phyloP scores from a whole-genome alignment of 1,139 yeast genomes.

The Nakaseomyces glabratus region DNA sequence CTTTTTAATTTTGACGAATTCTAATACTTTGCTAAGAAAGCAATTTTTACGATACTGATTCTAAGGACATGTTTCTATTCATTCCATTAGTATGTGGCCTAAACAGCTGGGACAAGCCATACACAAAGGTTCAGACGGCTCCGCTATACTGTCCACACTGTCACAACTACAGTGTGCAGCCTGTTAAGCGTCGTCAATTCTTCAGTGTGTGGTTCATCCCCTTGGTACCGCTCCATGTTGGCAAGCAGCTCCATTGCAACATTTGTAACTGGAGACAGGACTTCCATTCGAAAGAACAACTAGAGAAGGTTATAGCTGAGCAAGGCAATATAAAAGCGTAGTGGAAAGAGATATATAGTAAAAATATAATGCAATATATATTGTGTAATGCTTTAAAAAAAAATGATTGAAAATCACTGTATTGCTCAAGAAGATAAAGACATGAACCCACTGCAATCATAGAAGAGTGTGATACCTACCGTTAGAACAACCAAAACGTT shows the following conservation, averaged over 20 bases:
- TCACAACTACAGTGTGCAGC: slow-evolving; percentile 37
- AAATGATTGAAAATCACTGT: too few relatives aligned
- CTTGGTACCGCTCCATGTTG: slow-evolving; percentile 40
- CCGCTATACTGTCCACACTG: slow-evolving; percentile 34
- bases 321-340: too few relatives aligned
- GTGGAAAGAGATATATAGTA: too few relatives aligned
- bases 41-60: too few relatives aligned
- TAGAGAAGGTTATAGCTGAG: slow-evolving; percentile 31
- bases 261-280: slow-evolving; percentile 41
- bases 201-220: slow-evolving; percentile 42
- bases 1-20: too few relatives aligned
- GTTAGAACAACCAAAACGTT: too few relatives aligned
- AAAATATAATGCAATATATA: too few relatives aligned
- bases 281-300: slow-evolving; percentile 31
- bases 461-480: too few relatives aligned
- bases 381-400: too few relatives aligned
- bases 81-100: slow-evolving; percentile 7
- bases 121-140: slow-evolving; percentile 18
- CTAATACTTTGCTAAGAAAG: too few relatives aligned
- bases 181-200: slow-evolving; percentile 38
- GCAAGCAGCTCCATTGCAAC: slow-evolving; percentile 37
- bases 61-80: slow-evolving; percentile 1
- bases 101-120: slow-evolving; percentile 10
- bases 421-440: too few relatives aligned
- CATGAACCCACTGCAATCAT: too few relatives aligned